Evolutionary conservation across 2,329 filamentous ascomycete genomes (phyloP), one percentile per base, ranked within the genome.

Genomic region (Fulvia fulva): DNA sequence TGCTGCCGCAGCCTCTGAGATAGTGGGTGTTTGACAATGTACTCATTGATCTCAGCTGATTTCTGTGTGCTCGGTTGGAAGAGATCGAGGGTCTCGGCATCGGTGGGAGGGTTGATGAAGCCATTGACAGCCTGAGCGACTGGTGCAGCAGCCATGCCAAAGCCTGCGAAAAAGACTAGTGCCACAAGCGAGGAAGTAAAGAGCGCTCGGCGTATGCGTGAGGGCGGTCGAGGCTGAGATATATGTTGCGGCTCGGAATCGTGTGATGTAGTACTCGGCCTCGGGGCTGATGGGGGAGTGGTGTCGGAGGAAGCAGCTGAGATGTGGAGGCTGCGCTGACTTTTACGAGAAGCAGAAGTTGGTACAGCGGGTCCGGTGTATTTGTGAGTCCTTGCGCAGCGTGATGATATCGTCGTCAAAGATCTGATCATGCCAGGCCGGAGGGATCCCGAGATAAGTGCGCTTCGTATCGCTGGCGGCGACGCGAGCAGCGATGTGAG

Each of bases 21-120:
- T n/a, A 96, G 73, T 1, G 90, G 87, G 76, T 94, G 91, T 47
- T 80, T 83, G 69, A 86, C 83, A 73, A 97, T 90, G 69, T 84
- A 83, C 8, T 84, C 79, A 65, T 97, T 88, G 67, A 95, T 84
- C 62, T 83, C 81, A 12, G 56, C 63, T 22, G 73, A 62, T 72
- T 75, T 51, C 76, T 75, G 81, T 70, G 85, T 83, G 30, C 74
- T 71, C 14, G 84, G 83, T 3, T 75, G 74, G 78, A 85, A 96
- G 64, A 88, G 78, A 4, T 74, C 72, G 61, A 94, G 81, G 22
- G 88, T 89, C 66, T 95, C 89, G 68, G 83, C 85, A 75, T 96
- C 89, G 28, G 83, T 83, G 63, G 82, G 82, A 2, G 83, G 83
- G 59, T 78, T 76, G 59, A 82, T 63, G 62, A 84, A 74, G 53